These are phyloP conservation scores for Wickerhamomyces strasburgensis DNA, from an alignment of 805 yeast species.

Conservation along the genomic window DNA sequence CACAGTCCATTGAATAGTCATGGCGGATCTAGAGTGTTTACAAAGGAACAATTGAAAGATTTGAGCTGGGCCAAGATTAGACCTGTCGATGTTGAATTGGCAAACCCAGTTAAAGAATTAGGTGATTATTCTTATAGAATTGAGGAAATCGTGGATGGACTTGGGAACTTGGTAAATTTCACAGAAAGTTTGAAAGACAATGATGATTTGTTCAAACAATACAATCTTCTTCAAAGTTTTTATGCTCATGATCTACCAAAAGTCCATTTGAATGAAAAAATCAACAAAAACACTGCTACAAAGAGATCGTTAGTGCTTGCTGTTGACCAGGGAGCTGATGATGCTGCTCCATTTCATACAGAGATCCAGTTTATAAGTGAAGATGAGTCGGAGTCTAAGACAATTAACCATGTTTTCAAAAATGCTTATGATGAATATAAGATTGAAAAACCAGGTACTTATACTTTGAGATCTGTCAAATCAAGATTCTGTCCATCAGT, in stretches of 20 bases:
- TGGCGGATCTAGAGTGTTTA: constrained; percentile 24
- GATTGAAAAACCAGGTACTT: constrained; percentile 61
- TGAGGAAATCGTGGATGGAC: constrained; percentile 57
- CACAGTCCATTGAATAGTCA: constrained; percentile 43
- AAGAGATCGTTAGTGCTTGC: constrained; percentile 32
- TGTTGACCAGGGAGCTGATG: constrained; percentile 27
- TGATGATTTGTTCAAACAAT: constrained; percentile 24
- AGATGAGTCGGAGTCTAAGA: constrained; percentile 20
- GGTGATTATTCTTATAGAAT: constrained; percentile 57
- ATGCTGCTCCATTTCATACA: constrained; percentile 32
- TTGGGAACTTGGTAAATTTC: constrained; percentile 54
- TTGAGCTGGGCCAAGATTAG: constrained; percentile 39
- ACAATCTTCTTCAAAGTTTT: constrained; percentile 40
- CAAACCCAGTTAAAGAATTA: constrained; percentile 34
- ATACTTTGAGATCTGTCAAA: constrained; percentile 46
- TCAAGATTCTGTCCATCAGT: constrained; percentile 67
- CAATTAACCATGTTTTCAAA: constrained; percentile 23
- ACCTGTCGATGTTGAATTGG: constrained; percentile 40
- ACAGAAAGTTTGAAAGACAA: constrained; percentile 26
- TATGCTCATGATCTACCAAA: constrained; percentile 53
- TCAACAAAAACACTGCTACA: constrained; percentile 32
- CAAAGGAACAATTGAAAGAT: constrained; percentile 32
- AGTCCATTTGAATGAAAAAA: constrained; percentile 40
- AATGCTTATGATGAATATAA: constrained; percentile 29
- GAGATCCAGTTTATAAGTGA: constrained; percentile 27